phyloP scores from a whole-genome alignment of 306 rosid genomes.

The Cyamopsis tetragonoloba region DNA sequence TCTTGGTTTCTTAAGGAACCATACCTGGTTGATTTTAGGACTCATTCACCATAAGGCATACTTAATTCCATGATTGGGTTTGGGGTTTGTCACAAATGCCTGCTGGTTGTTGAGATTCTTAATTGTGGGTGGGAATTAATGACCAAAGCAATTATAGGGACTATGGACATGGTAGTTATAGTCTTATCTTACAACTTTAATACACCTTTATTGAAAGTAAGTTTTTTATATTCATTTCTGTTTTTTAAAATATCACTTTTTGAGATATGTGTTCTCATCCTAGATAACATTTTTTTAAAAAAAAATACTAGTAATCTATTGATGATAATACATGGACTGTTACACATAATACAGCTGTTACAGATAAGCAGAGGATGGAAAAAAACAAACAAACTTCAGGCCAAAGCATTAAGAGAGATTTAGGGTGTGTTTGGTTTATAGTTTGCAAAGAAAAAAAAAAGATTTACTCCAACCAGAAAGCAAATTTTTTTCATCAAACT shows the following conservation, averaged over 20 bases:
- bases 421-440: too few species aligned
- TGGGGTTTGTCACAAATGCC: background rate
- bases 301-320: too few species aligned
- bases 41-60: slow-evolving; percentile 19
- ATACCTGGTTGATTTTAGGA: background rate
- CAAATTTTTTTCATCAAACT: too few species aligned
- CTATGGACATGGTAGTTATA: background rate
- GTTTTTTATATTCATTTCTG: background rate
- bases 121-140: slow-evolving; percentile 7
- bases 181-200: background rate
- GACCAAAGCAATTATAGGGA: background rate
- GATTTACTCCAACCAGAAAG: too few species aligned
- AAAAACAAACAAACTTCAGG: too few species aligned
- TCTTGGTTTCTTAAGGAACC: background rate
- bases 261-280: background rate
- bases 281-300: background rate
- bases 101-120: slow-evolving; percentile 15
- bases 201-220: background rate
- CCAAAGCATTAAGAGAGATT: too few species aligned
- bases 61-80: slow-evolving; percentile 6
- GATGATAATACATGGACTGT: too few species aligned
- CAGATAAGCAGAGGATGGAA: too few species aligned
- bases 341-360: too few species aligned
- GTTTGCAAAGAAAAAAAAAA: too few species aligned
- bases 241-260: background rate